Evolutionary conservation across 2,329 filamentous ascomycete species (phyloP).

Genomic region (Penicillium sp.): DNA sequence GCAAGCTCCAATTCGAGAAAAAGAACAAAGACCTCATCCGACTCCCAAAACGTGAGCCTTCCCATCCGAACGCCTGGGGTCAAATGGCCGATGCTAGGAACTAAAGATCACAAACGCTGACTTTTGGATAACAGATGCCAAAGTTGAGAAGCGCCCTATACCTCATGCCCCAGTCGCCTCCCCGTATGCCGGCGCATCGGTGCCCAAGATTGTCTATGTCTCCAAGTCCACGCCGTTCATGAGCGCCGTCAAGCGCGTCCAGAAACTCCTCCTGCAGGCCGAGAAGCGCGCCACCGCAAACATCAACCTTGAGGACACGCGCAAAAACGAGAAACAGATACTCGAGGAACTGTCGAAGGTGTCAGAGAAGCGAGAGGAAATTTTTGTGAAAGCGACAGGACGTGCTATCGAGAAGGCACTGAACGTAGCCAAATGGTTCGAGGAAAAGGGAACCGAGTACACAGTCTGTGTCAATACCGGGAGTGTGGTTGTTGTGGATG

Average conservation of each 20-base stretch:
- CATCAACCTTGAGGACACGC: conserved; percentile 36
- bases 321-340: conserved; percentile 32
- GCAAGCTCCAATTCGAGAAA: conserved; percentile 38
- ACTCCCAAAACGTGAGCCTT: conserved; percentile 37
- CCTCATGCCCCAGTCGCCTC: conserved; percentile 55
- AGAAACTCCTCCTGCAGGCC: conserved; percentile 53
- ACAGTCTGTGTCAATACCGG: conserved; percentile 54
- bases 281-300: conserved; percentile 52
- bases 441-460: conserved; percentile 51
- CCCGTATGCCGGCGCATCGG: conserved; percentile 49
- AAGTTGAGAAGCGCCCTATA: conserved; percentile 56
- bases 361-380: conserved; percentile 47
- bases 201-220: conserved; percentile 58
- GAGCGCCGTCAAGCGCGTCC: conserved; percentile 58
- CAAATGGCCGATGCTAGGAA: neutral
- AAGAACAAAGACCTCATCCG: conserved; percentile 38
- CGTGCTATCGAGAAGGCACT: conserved; percentile 58
- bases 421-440: conserved; percentile 56
- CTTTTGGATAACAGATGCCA: conserved; percentile 39
- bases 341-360: conserved; percentile 32
- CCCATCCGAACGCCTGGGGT: neutral
- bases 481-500: conserved; percentile 58
- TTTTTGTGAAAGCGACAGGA: conserved; percentile 60
- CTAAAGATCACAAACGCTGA: conserved; percentile 8
- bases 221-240: conserved; percentile 56